Base-by-base conservation (phyloP, 2,329 filamentous ascomycete species). In the Talaromyces sp. region DNA sequence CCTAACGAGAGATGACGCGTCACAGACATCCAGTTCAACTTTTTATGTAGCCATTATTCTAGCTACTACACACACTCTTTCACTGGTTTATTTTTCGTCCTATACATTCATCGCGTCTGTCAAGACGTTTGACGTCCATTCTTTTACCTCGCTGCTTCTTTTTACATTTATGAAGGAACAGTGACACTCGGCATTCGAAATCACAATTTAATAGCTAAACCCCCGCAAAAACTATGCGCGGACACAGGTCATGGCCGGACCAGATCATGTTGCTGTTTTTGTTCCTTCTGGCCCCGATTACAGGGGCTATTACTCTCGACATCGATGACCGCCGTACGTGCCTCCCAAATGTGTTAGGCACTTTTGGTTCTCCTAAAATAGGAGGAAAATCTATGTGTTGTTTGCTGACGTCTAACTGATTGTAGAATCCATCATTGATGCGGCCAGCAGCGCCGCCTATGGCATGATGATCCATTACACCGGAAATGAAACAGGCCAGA, bases 381-480 rank as follows among this genome's bases (percentile, higher is more conserved):
- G 3, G 8, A n/a, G 22, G 8, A 13, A 19, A 8, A 55, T 2
- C 47, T 13, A 9, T 9, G 11, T 25, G 19, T 22, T 13, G 8
- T 30, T 25, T 33, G n/a, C 42, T 55, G 33, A 52, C 28, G 15
- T 28, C 30, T 0, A 19, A 30, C 19, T 58, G 13, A 25, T 32
- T 19, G 36, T n/a, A 75, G 80, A 76, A 27, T 81, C 79, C 1
- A 79, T 83, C 64, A 81, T 78, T 60, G 67, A 72, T 61, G 78
- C 79, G 17, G 76, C 81, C 9, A 75, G 74, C 57, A 72, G 73
- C 27, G 70, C 81, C 55, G 79, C 79, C 6, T 75, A 73, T 63
- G 75, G 76, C 42, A 80, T 85, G 73, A 81, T 85, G 69, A 74
- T 70, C 32, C 81, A 81, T 65, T 85, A 85, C 66, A 81, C 78